Base-by-base conservation (phyloP, 306 rosid genomes). In the Dalbergia cultrata region DNA sequence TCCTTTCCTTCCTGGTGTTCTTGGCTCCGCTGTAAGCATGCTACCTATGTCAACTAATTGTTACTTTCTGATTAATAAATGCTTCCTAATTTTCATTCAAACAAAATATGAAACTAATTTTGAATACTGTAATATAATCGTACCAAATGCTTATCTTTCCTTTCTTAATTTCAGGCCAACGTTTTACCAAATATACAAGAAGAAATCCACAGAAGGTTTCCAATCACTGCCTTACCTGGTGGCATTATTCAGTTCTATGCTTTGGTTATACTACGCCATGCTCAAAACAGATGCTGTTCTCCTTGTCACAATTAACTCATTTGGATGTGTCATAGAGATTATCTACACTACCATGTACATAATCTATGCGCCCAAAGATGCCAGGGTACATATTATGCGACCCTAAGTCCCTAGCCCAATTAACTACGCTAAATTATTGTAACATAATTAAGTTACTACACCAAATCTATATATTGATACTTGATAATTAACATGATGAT, bases 1-100 rank as follows among this genome's bases (percentile, higher is more conserved):
- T 88, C 14, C 50, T 95, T 19, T 95, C 99, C 34, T 39, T 83
- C 84, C 0, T 91, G 87, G 99, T 93, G 14, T 95, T 72, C 89
- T 81, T 95, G 78, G 94, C 99, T 81, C 98, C 99, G 6, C 10
- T 87, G 98, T 95, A 85, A 90, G 97, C 89, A 70, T 54, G 59
- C 8, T 3, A 31, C 26, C 7, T 44, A 1, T 63, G 31, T 26
- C 31, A 63, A 34, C 45, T 14, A 63, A 63, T 22, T 63, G 22
- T 63, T 13, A 6, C 18, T 63, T 64, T 17, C 34, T 18, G 13
- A 10, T 58, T 58, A 56, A 8, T 56, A 33, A 47, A 43, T 5
- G 47, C 47, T 43, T 43, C 47, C 47, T 43, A 9, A 8, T 43
- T 43, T 43, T 43, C 47, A 7, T 43, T 13, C 2, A 13, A 50